These are phyloP conservation scores for Colletotrichum australisinense DNA, from an alignment of 2,329 filamentous ascomycete genomes.

Conservation along the genomic window DNA sequence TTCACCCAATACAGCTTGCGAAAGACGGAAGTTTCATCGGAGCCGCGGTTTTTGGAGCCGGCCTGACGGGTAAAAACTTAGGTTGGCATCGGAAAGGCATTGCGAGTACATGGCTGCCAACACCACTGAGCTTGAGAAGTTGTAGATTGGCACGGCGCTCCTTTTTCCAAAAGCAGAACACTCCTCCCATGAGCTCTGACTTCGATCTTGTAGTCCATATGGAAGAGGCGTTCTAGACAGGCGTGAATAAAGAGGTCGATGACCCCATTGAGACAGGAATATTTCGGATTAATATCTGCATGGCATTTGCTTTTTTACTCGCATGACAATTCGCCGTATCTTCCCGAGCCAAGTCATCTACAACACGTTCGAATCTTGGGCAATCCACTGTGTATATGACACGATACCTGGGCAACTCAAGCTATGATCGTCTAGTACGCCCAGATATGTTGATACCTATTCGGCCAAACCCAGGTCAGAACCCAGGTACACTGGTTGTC, in stretches of 20 bases:
- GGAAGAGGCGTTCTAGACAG: too few species aligned
- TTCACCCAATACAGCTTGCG: too few species aligned
- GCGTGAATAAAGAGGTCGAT: too few species aligned
- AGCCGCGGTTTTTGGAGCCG: not conserved
- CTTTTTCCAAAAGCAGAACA: not conserved
- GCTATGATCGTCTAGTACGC: not conserved
- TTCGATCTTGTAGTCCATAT: not conserved
- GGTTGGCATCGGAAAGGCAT: not conserved
- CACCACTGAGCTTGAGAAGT: not conserved
- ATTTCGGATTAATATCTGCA: too few species aligned
- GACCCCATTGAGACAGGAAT: too few species aligned
- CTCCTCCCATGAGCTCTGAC: rapidly evolving
- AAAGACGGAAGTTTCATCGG: too few species aligned
- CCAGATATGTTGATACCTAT: not conserved
- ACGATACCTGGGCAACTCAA: not conserved
- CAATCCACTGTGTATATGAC: not conserved
- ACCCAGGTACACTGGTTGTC: too few species aligned
- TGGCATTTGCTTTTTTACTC: too few species aligned
- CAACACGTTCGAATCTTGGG: not conserved
- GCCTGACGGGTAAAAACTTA: not conserved
- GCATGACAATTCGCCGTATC: not conserved
- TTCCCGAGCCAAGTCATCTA: rapidly evolving
- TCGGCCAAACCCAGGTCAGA: not conserved
- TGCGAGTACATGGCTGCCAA: not conserved
- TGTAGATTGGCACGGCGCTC: not conserved